phyloP scores from a whole-genome alignment of 306 rosid species.

The Fragaria ananassa region DNA sequence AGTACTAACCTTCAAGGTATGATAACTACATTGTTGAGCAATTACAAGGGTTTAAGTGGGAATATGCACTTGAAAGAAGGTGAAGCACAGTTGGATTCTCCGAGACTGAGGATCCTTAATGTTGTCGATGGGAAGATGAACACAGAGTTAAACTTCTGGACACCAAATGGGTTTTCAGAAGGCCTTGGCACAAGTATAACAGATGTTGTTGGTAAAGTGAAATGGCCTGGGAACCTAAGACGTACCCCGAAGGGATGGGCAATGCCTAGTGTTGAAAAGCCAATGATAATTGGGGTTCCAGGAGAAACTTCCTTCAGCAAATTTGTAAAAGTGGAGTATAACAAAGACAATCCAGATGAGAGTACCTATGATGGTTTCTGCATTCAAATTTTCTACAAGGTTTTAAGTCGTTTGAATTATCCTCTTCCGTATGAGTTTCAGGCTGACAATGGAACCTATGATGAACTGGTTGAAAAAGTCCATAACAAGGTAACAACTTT shows the following conservation, averaged over 20 bases:
- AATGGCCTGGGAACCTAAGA: constrained; percentile 59
- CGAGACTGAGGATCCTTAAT: constrained; percentile 49
- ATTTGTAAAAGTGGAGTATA: constrained; percentile 48
- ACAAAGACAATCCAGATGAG: background rate
- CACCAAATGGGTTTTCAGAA: constrained; percentile 36
- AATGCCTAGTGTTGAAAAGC: constrained; percentile 40
- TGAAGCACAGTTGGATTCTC: constrained; percentile 26
- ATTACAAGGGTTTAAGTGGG: no score
- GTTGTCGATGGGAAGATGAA: constrained; percentile 38
- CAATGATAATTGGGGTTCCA: constrained; percentile 61
- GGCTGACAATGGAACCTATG: constrained; percentile 36
- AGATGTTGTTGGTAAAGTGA: constrained; percentile 17
- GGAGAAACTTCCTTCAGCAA: constrained; percentile 46
- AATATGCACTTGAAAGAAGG: constrained; percentile 27
- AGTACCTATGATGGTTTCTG: constrained; percentile 49
- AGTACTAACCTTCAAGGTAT: no score
- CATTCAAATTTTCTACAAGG: constrained; percentile 39
- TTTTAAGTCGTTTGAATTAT: constrained; percentile 33
- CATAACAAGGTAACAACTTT: constrained; percentile 37
- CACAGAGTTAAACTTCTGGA: constrained; percentile 58
- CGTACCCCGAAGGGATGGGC: constrained; percentile 58
- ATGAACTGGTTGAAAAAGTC: constrained; percentile 48
- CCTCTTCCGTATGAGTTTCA: constrained; percentile 41
- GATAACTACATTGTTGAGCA: no score
- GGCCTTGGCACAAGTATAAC: background rate